A percentile compares a stretch with the other conserved stretches of the same genome.
phyloP scores from a whole-genome alignment of 805 yeast species.

The Candida sakaeoensis region DNA sequence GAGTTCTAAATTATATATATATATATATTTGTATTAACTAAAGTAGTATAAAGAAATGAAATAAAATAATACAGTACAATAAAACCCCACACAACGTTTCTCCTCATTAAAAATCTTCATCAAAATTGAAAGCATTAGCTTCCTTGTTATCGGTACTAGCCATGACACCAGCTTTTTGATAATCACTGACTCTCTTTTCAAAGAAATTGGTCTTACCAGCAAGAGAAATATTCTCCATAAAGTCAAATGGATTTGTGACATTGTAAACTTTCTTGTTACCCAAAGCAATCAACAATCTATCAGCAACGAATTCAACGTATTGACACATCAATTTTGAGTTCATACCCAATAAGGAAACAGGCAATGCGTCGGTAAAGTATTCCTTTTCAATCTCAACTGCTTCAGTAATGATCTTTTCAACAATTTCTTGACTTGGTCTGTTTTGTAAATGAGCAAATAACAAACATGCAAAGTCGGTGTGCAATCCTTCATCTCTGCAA shows the following conservation, averaged over 20 bases:
- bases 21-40: no score
- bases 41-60: neutral
- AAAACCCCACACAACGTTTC: slow-evolving; percentile 1
- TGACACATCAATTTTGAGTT: slow-evolving; percentile 92
- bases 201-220: slow-evolving; percentile 99
- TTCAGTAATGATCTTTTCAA: slow-evolving; percentile 85
- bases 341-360: slow-evolving; percentile 92
- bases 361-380: slow-evolving; percentile 92
- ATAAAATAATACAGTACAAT: neutral
- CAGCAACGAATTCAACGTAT: slow-evolving; percentile 97
- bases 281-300: slow-evolving; percentile 84
- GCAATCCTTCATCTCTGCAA: slow-evolving; percentile 98
- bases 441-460: slow-evolving; percentile 88
- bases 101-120: slow-evolving; percentile 79
- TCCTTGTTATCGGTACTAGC: slow-evolving; percentile 46
- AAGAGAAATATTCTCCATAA: slow-evolving; percentile 97
- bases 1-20: no score
- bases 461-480: slow-evolving; percentile 96
- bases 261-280: slow-evolving; percentile 90
- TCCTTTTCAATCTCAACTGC: slow-evolving; percentile 94
- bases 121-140: slow-evolving; percentile 66
- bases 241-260: slow-evolving; percentile 91
- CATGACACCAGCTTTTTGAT: slow-evolving; percentile 99
- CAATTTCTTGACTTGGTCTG: slow-evolving; percentile 77
- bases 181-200: slow-evolving; percentile 97